Percentiles rank a stretch among this genome's conserved stretches.
These are phyloP conservation scores for Saccharomycopsis selenospora DNA, from an alignment of 805 yeast genomes.

Conservation along the genomic window DNA sequence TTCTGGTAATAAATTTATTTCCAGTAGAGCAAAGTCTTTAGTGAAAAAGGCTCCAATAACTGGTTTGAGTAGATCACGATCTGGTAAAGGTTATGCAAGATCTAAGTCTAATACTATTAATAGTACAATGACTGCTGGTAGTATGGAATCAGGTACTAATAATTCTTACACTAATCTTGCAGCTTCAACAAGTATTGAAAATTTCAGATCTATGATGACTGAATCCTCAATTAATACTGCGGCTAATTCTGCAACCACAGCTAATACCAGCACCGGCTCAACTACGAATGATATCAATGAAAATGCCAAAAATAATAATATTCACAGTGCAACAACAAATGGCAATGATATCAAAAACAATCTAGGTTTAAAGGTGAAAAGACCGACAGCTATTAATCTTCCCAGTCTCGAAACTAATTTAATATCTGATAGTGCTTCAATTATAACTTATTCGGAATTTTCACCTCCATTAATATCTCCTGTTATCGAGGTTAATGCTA, in stretches of 20 bases:
- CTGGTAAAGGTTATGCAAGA: constrained; percentile 2
- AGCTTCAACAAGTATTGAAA: background rate
- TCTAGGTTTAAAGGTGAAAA: no score
- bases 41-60: constrained; percentile 14
- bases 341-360: background rate
- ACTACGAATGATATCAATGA: background rate
- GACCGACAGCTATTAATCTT: background rate
- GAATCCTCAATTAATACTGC: no score
- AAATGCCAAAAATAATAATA: background rate
- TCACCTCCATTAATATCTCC: constrained; percentile 9
- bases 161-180: background rate
- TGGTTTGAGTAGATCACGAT: constrained; percentile 3
- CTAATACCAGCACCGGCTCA: background rate
- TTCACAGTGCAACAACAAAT: background rate
- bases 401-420: background rate
- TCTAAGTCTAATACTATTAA: constrained; percentile 15
- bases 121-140: constrained; percentile 2
- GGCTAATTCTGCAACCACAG: no score
- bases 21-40: constrained; percentile 6
- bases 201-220: constrained; percentile 1
- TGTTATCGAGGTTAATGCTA: constrained; percentile 16
- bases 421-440: background rate
- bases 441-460: background rate
- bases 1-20: background rate
- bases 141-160: background rate